Evolutionary conservation across 352 stramenopile genomes (phyloP).

Genomic region (Stramenopiles sp.): DNA sequence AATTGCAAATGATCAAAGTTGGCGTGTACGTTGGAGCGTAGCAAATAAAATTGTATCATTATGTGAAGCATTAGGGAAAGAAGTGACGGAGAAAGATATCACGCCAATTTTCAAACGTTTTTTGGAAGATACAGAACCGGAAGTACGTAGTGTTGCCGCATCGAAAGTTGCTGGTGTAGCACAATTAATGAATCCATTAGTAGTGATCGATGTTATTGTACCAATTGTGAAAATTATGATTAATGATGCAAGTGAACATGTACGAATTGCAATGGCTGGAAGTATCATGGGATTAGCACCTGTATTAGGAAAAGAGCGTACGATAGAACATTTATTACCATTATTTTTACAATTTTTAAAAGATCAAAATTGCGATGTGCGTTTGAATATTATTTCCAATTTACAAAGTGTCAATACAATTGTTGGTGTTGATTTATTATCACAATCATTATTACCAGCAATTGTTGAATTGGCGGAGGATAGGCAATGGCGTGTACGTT

Average conservation of each 20-base stretch:
- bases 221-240: constrained; percentile 66
- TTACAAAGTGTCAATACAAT: constrained; percentile 84
- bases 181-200: constrained; percentile 58
- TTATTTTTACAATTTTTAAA: constrained; percentile 82
- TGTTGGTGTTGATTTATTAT: constrained; percentile 87
- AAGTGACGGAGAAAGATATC: constrained; percentile 47
- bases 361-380: constrained; percentile 87
- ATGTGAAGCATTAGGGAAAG: constrained; percentile 51
- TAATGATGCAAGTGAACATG: constrained; percentile 87
- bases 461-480: constrained; percentile 94
- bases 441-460: constrained; percentile 81
- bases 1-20: constrained; percentile 80
- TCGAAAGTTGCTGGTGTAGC: constrained; percentile 73
- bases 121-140: constrained; percentile 85
- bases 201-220: constrained; percentile 66
- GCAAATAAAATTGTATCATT: constrained; percentile 84
- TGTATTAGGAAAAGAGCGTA: constrained; percentile 71
- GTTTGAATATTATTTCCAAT: constrained; percentile 95
- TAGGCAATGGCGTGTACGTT: constrained; percentile 89
- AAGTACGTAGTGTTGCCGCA: constrained; percentile 79
- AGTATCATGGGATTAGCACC: constrained; percentile 84
- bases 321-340: constrained; percentile 76
- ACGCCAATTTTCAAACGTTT: constrained; percentile 75
- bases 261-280: constrained; percentile 76
- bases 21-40: constrained; percentile 91